Evolutionary conservation across 164 flowering plant species (phyloP).

Genomic region (Nelumbo lutea): DNA sequence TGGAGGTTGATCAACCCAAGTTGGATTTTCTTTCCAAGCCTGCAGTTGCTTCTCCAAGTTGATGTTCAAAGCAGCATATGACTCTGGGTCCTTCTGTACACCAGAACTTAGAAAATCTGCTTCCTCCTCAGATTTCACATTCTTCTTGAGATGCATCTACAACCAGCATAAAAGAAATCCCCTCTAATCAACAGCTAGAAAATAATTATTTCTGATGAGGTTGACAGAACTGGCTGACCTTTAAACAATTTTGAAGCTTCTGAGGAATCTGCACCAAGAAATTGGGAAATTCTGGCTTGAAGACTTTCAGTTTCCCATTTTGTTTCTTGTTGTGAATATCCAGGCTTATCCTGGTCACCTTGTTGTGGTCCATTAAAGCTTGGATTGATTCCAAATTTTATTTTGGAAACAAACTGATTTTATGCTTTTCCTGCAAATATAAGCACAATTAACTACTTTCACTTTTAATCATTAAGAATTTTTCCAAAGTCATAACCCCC

Average conservation of each 20-base stretch:
- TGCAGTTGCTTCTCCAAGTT: conserved; percentile 69
- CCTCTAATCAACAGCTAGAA: neutral
- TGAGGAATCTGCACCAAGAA: conserved; percentile 46
- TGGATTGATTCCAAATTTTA: conserved; percentile 7
- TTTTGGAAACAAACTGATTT: neutral
- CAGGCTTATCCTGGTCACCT: conserved; percentile 15
- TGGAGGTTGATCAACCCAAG: conserved; percentile 65
- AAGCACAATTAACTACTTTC: neutral
- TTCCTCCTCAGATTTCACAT: conserved; percentile 18
- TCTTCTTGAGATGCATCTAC: conserved; percentile 45
- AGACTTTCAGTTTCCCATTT: conserved; percentile 19
- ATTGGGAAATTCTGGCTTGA: conserved; percentile 34
- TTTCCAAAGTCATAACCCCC: too few species aligned
- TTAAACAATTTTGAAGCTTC: conserved; percentile 42
- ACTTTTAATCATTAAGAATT: neutral
- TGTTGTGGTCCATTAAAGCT: conserved; percentile 38
- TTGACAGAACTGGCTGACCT: conserved; percentile 33
- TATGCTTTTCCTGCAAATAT: neutral
- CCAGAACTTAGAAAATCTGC: conserved; percentile 9
- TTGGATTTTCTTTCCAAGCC: conserved; percentile 83
- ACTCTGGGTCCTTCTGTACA: conserved; percentile 22
- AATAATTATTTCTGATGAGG: neutral
- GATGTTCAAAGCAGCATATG: conserved; percentile 23
- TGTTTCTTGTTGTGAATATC: conserved; percentile 17
- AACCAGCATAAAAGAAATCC: neutral